Evolutionary conservation across 164 flowering plant species (phyloP).

Genomic region (Stephania cephalantha): DNA sequence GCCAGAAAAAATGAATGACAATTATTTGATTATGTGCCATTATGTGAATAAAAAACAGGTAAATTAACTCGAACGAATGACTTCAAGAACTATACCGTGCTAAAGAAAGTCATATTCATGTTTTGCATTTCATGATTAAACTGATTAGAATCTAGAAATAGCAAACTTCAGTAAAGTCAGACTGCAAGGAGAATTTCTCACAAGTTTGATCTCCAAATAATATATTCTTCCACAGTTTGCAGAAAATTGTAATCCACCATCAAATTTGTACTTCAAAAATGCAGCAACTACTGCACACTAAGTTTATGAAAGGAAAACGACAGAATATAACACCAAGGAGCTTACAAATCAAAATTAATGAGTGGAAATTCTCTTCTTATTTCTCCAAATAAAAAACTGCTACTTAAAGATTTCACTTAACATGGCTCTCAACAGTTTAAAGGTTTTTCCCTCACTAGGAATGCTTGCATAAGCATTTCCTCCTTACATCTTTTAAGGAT

Average conservation of each 20-base stretch:
- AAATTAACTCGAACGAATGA: background rate
- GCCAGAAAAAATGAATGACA: background rate
- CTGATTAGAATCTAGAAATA: background rate
- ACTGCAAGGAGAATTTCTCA: background rate
- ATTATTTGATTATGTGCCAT: background rate
- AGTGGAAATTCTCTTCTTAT: background rate
- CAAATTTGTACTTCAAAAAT: too few relatives aligned
- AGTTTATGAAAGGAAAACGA: background rate
- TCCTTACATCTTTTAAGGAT: background rate
- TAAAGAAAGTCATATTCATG: too few relatives aligned
- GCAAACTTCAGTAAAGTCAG: background rate
- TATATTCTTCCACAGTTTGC: background rate
- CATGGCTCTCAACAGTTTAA: too few relatives aligned
- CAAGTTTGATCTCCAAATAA: background rate
- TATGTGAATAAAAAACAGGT: background rate
- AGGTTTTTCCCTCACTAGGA: background rate
- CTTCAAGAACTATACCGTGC: too few relatives aligned
- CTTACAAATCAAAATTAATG: background rate
- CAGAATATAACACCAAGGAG: background rate
- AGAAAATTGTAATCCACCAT: background rate
- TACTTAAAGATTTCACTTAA: too few relatives aligned
- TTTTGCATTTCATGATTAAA: background rate
- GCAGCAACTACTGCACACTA: background rate
- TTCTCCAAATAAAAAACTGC: background rate
- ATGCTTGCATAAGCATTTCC: background rate